Evolutionary conservation across 2,329 filamentous ascomycete species (phyloP).

Genomic region (Torrubiellomyces zombiae): DNA sequence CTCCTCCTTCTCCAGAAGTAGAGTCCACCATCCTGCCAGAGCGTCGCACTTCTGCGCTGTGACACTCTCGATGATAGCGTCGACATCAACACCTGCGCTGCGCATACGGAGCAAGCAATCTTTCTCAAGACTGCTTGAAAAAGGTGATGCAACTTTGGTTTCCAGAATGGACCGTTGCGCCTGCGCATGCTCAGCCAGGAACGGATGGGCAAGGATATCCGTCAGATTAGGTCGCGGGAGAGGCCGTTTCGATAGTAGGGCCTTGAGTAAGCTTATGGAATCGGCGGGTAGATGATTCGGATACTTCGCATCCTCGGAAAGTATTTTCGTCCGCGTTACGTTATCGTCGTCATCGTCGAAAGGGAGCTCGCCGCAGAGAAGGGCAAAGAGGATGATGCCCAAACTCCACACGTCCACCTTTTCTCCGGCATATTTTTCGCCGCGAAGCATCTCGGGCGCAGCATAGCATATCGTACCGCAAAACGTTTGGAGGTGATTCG

Average conservation of each 20-base stretch:
- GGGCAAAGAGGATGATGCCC: slow-evolving; percentile 68
- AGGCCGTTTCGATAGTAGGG: slow-evolving; percentile 79
- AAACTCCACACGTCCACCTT: slow-evolving; percentile 96
- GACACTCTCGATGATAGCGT: slow-evolving; percentile 88
- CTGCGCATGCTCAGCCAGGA: slow-evolving; percentile 71
- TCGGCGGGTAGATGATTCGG: slow-evolving; percentile 65
- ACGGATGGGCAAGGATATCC: slow-evolving; percentile 77
- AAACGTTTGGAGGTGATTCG: slow-evolving; percentile 91
- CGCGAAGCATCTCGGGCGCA: slow-evolving; percentile 94
- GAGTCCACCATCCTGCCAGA: slow-evolving; percentile 87
- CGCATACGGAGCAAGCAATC: slow-evolving; percentile 86
- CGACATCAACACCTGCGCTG: slow-evolving; percentile 83
- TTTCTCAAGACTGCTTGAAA: slow-evolving; percentile 75
- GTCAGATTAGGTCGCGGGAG: slow-evolving; percentile 64
- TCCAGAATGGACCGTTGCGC: slow-evolving; percentile 83
- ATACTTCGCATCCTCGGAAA: slow-evolving; percentile 72
- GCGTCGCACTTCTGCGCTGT: slow-evolving; percentile 77
- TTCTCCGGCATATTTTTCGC: slow-evolving; percentile 93
- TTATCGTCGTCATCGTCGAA: slow-evolving; percentile 94
- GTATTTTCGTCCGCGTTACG: slow-evolving; percentile 67
- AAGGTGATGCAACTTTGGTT: slow-evolving; percentile 62
- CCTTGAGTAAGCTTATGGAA: slow-evolving; percentile 59
- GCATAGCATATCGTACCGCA: slow-evolving; percentile 97
- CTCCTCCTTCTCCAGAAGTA: slow-evolving; percentile 87
- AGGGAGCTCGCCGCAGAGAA: slow-evolving; percentile 72